These are phyloP conservation scores for Rhododendron simsii DNA, from an alignment of 148 eudicot species.

Conservation along the genomic window DNA sequence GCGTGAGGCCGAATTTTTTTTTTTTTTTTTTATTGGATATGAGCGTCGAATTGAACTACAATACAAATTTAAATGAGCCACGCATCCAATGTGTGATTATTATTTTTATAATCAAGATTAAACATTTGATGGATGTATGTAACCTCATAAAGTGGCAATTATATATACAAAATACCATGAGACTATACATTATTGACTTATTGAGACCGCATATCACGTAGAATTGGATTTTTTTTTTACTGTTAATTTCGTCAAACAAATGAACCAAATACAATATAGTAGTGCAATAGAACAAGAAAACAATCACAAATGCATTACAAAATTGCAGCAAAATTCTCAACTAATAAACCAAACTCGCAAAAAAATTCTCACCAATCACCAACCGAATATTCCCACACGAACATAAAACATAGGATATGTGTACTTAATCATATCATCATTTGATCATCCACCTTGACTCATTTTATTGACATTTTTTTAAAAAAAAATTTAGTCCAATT, in stretches of 20 bases:
- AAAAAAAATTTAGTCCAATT: neutral
- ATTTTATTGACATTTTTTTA: neutral
- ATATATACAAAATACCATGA: neutral
- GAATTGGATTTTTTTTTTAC: neutral
- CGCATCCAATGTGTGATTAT: neutral
- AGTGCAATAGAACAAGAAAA: neutral
- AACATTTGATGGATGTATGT: neutral
- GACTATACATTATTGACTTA: neutral
- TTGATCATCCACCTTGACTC: neutral
- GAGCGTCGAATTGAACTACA: neutral
- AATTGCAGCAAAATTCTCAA: neutral
- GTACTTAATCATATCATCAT: neutral
- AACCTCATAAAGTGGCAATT: neutral
- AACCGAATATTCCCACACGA: neutral
- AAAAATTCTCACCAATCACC: slow-evolving; percentile 8
- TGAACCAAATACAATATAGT: neutral
- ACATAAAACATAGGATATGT: neutral
- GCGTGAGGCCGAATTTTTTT: neutral
- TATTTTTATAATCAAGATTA: neutral
- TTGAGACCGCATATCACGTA: neutral
- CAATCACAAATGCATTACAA: neutral
- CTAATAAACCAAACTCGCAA: neutral
- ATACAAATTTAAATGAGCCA: neutral
- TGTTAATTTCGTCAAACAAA: neutral
- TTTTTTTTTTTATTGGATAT: neutral